phyloP scores from a whole-genome alignment of 164 flowering plant species.

The Vitis labrusca region DNA sequence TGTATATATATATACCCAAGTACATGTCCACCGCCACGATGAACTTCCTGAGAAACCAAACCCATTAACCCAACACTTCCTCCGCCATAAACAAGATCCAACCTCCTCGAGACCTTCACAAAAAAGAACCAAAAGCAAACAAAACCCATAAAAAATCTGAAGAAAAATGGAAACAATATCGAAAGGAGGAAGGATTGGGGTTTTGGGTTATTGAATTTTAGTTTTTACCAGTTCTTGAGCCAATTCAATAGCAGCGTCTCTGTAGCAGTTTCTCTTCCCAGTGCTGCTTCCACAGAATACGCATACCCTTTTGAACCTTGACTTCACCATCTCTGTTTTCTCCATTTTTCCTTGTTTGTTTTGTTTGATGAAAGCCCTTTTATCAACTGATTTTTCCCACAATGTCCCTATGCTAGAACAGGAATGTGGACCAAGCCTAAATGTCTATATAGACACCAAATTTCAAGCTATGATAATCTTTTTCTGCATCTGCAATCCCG shows the following conservation, averaged over 20 bases:
- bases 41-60: conserved; percentile 37
- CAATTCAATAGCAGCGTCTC: conserved; percentile 42
- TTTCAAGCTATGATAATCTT: background rate
- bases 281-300: conserved; percentile 54
- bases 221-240: conserved; percentile 36
- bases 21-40: conserved; percentile 54
- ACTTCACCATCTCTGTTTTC: conserved; percentile 14
- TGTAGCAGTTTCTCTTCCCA: conserved; percentile 35
- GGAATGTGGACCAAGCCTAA: too few relatives aligned
- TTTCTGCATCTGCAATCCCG: conserved; percentile 7
- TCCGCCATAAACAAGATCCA: conserved; percentile 61
- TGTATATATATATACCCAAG: conserved; percentile 35
- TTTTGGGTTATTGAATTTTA: background rate
- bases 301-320: conserved; percentile 44
- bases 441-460: background rate
- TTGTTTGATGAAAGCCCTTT: background rate
- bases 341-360: conserved; percentile 12
- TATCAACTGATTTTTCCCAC: too few relatives aligned
- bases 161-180: background rate
- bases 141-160: background rate
- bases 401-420: too few relatives aligned
- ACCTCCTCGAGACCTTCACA: conserved; percentile 32
- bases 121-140: background rate
- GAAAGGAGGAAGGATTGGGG: background rate
- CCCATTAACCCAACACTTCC: conserved; percentile 62